phyloP scores from a whole-genome alignment of 2,329 filamentous ascomycete species.

The Nemania sp. region DNA sequence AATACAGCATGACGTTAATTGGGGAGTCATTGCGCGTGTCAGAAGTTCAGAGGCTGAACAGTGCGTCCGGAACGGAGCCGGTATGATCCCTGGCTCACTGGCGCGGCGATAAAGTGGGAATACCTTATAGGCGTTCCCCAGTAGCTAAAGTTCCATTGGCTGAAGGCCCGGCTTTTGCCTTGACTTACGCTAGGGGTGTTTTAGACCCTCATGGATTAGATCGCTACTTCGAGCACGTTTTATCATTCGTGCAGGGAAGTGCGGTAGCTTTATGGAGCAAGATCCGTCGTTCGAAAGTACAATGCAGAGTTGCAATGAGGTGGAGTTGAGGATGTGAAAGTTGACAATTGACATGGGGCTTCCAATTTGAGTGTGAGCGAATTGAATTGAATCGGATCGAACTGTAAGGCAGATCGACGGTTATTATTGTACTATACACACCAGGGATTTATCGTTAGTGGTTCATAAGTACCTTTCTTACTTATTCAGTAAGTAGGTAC shows the following conservation, averaged over 20 bases:
- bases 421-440: not conserved
- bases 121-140: constrained; percentile 10
- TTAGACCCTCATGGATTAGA: constrained; percentile 13
- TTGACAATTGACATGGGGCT: not conserved
- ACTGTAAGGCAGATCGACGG: too few species aligned
- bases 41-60: constrained; percentile 23
- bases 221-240: not conserved
- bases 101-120: constrained; percentile 21
- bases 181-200: not conserved
- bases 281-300: constrained; percentile 19
- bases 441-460: not conserved
- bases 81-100: constrained; percentile 1
- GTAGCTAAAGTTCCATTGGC: constrained; percentile 13
- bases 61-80: constrained; percentile 21
- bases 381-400: not conserved
- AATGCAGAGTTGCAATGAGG: constrained; percentile 29
- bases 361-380: not conserved
- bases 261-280: not conserved
- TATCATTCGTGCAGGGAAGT: not conserved
- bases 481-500: too few species aligned
- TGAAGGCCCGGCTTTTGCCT: not conserved
- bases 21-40: not conserved
- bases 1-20: not conserved
- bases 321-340: not conserved
- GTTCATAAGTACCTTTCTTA: not conserved